Evolutionary conservation across 2,329 filamentous ascomycete species (phyloP), one percentile per base, ranked within the genome.

Genomic region (Monosporascus ibericus): DNA sequence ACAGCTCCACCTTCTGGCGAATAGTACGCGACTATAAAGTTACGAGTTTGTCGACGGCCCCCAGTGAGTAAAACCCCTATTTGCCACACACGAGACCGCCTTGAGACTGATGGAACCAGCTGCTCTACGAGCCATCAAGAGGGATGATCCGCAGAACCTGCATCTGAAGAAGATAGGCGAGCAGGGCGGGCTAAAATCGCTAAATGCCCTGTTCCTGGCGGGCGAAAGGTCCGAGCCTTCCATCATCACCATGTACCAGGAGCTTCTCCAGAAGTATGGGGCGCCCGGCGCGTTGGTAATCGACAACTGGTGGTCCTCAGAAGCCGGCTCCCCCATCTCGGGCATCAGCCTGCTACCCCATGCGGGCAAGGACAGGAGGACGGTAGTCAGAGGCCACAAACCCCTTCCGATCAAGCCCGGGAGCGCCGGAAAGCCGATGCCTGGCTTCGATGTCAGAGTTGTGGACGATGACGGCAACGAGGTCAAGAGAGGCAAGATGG

Each of bases 161-260:
- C 75, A 80, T 50, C 79, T 96, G 60, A 72, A 78, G 47, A 68
- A 78, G 18, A 73, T 85, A 34, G 91, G 90, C 7, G 68, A 79
- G 46, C 77, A 81, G 38, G 86, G 86, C 11, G 90, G 89, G 0
- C 72, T 96, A n/a, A 84, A 77, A 59, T 81, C 79, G 2, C 76
- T 96, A 30, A 79, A 81, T 44, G 89, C 82, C 0, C 73, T 96
- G 6, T 96, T 95, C 70, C 77, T 96, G 1, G 92, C 92, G 0
- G 92, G 92, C 7, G 92, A 97, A 67, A 78, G 92, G 39, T 95
- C 89, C 36, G 92, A 96, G 64, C 92, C 92, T 1, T 87, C 85
- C 49, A 90, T 96, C 60, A 78, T 96, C 4, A 81, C 81, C 18
- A 86, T 87, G 75, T 96, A 95, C 65, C 87, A 95, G 65, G 76